Conservation (phyloP, 2,329 filamentous ascomycete genomes). For the Graphilbum sp. region DNA sequence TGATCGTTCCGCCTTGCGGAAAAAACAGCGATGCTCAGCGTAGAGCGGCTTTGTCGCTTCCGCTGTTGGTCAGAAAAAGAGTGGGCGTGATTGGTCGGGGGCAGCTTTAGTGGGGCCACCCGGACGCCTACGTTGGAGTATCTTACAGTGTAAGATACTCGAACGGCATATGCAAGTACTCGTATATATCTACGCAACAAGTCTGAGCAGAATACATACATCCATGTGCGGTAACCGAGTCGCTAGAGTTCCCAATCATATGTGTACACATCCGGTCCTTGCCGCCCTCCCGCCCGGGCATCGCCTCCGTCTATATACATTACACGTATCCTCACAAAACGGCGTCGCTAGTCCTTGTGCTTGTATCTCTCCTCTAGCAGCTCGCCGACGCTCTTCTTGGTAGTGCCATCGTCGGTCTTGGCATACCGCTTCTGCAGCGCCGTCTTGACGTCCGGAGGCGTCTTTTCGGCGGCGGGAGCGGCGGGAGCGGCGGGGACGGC, state of each 20-base stretch:
- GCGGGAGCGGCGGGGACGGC: no score
- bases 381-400: slow-evolving; percentile 34
- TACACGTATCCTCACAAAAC: not conserved
- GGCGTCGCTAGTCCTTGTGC: slow-evolving; percentile 11
- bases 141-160: no score
- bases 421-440: slow-evolving; percentile 36
- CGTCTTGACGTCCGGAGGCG: slow-evolving; percentile 24
- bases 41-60: slow-evolving; percentile 9
- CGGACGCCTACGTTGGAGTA: no score
- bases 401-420: slow-evolving; percentile 19
- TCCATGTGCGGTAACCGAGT: no score
- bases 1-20: slow-evolving; percentile 9
- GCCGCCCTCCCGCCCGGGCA: not conserved
- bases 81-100: slow-evolving; percentile 5
- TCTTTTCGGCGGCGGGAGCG: slow-evolving; percentile 10
- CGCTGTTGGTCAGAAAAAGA: slow-evolving; percentile 10
- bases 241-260: no score
- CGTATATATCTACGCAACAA: no score
- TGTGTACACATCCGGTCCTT: not conserved
- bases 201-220: no score
- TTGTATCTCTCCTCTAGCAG: slow-evolving; percentile 38
- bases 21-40: slow-evolving; percentile 4
- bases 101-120: slow-evolving; percentile 2
- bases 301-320: not conserved
- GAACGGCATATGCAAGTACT: no score